Evolutionary conservation across 1,284 basidiomycete species (phyloP).

Genomic region (Marasmius oreades): DNA sequence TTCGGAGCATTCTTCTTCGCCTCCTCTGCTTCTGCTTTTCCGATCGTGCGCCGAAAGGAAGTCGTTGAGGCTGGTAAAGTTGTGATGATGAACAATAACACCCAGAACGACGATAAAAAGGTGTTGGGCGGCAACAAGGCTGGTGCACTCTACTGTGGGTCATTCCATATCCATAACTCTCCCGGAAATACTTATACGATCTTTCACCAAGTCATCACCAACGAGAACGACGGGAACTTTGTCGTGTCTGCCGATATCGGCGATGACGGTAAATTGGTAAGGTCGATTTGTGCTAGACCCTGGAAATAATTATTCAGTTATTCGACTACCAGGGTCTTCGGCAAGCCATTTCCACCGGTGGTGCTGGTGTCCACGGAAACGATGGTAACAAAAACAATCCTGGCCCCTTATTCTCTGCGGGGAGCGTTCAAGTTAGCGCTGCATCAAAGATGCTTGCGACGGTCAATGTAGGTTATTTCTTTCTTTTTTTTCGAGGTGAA

Average conservation of each 20-base stretch:
- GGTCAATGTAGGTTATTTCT: conserved; percentile 7
- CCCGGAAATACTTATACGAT: background rate
- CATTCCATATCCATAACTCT: background rate
- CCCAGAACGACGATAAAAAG: background rate
- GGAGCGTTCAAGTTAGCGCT: conserved; percentile 5
- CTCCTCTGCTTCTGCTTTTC: conserved; percentile 2
- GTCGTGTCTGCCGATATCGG: conserved; percentile 28
- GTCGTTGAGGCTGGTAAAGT: background rate
- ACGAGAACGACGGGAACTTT: conserved; percentile 30
- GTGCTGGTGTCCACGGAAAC: conserved; percentile 3
- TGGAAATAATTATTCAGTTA: background rate
- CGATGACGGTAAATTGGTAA: conserved; percentile 26
- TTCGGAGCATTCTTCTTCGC: conserved; percentile 1
- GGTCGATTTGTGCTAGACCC: background rate
- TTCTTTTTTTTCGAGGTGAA: too few species aligned
- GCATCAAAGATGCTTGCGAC: conserved; percentile 7
- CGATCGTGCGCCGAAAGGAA: conserved; percentile 2
- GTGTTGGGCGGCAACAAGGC: background rate
- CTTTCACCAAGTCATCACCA: conserved; percentile 29
- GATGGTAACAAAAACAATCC: conserved; percentile 2
- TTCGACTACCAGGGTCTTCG: background rate
- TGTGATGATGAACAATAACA: background rate
- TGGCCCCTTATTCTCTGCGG: conserved; percentile 4
- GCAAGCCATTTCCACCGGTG: conserved; percentile 6
- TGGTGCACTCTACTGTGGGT: background rate